phyloP scores from a whole-genome alignment of 2,329 filamentous ascomycete species.

The Seiridium unicorne region DNA sequence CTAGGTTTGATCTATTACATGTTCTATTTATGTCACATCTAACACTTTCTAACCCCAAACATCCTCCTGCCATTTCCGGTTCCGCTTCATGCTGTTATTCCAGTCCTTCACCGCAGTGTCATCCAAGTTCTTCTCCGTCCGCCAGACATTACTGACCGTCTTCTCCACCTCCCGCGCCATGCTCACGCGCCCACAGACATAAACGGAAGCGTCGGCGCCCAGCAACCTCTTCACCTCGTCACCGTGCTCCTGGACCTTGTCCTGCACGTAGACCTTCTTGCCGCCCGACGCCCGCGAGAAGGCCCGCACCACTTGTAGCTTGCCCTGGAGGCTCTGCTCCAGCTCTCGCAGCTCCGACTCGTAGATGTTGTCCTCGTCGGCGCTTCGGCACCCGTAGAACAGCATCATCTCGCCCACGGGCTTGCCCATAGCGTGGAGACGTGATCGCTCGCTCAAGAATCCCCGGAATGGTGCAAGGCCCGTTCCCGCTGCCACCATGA shows the following conservation, averaged over 20 bases:
- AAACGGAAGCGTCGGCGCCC: neutral
- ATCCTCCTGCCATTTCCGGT: slow-evolving; percentile 3
- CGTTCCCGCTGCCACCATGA: slow-evolving; percentile 50
- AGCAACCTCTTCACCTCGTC: neutral
- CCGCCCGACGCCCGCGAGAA: neutral
- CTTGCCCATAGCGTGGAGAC: slow-evolving; percentile 30
- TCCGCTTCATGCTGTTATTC: neutral
- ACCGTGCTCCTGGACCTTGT: neutral
- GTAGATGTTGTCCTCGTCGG: slow-evolving; percentile 31
- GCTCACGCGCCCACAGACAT: neutral
- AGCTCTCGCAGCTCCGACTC: slow-evolving; percentile 17
- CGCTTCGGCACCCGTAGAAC: slow-evolving; percentile 38
- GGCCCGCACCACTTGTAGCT: slow-evolving; percentile 3
- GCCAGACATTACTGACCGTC: neutral
- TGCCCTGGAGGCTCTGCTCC: neutral
- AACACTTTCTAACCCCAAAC: neutral
- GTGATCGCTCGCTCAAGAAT: slow-evolving; percentile 34
- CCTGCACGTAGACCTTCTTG: neutral
- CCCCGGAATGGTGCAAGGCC: slow-evolving; percentile 43
- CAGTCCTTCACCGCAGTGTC: neutral
- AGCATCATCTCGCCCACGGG: slow-evolving; percentile 35
- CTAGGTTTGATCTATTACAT: too few relatives aligned
- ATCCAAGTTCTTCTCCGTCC: neutral
- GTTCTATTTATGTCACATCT: too few relatives aligned
- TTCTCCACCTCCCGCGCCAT: slow-evolving; percentile 3